A percentile compares a stretch with the other conserved stretches of the same genome.
Evolutionary conservation across 1,284 basidiomycete genomes (phyloP).

Genomic region (Ustilago loliicola): DNA sequence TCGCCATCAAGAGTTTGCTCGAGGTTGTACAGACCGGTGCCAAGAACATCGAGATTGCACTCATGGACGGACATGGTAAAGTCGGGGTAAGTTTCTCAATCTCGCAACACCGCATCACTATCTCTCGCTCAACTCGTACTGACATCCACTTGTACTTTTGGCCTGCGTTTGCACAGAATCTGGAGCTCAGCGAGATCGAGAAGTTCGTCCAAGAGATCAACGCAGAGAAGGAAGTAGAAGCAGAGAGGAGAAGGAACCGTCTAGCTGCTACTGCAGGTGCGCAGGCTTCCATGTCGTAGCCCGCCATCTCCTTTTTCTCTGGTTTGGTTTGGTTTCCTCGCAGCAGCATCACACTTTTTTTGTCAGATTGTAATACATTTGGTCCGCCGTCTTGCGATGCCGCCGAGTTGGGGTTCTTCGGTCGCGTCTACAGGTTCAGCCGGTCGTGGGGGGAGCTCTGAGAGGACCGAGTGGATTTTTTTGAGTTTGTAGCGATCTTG

Average conservation of each 20-base stretch:
- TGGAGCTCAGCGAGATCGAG: conserved; percentile 67
- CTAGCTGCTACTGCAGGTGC: conserved; percentile 68
- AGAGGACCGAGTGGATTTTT: too few species aligned
- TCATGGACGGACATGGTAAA: conserved; percentile 66
- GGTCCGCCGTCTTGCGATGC: background rate
- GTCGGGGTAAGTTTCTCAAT: conserved; percentile 42
- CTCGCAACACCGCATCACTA: background rate
- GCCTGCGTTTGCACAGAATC: conserved; percentile 24
- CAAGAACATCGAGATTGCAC: conserved; percentile 76
- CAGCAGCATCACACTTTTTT: background rate
- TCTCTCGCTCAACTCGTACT: background rate
- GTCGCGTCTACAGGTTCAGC: too few species aligned
- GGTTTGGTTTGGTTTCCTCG: too few species aligned
- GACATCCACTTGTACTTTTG: background rate
- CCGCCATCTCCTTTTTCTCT: too few species aligned
- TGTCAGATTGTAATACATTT: background rate
- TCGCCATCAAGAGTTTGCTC: conserved; percentile 93
- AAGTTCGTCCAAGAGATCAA: conserved; percentile 68
- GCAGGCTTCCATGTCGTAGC: conserved; percentile 59
- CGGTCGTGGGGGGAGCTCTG: too few species aligned
- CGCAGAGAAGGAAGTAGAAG: conserved; percentile 68
- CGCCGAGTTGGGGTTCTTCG: too few species aligned
- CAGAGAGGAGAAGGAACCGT: conserved; percentile 66
- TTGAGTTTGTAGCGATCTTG: too few species aligned
- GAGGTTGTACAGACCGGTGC: conserved; percentile 99